Conservation (phyloP, 495 filamentous ascomycete genomes). For the Friedmanniomyces simplex region DNA sequence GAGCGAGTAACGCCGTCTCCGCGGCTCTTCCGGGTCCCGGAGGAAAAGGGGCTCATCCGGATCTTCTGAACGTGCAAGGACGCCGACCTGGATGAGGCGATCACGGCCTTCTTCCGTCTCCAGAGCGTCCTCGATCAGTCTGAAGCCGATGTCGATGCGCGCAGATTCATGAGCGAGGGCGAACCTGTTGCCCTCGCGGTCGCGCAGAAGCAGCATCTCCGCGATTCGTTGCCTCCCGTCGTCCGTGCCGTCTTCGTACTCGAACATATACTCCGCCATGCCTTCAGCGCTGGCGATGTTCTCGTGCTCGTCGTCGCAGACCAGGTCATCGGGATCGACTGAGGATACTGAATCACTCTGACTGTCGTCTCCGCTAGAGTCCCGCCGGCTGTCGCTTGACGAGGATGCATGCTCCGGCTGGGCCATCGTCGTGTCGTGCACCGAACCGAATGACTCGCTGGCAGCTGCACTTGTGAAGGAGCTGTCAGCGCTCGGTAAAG, state of each 20-base stretch:
- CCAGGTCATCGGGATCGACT: slow-evolving; percentile 14
- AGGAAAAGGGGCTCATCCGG: not conserved
- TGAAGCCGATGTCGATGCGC: slow-evolving; percentile 16
- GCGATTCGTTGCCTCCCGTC: slow-evolving; percentile 7
- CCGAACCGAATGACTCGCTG: slow-evolving; percentile 33
- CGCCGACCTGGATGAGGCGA: slow-evolving; percentile 4
- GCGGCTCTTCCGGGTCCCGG: not conserved
- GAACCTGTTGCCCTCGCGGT: slow-evolving; percentile 10
- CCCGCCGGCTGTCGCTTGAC: not conserved
- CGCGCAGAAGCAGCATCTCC: not conserved
- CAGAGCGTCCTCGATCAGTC: slow-evolving; percentile 22
- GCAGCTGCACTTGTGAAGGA: slow-evolving; percentile 65
- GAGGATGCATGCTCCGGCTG: slow-evolving; percentile 7
- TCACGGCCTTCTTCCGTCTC: slow-evolving; percentile 17
- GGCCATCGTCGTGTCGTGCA: not conserved
- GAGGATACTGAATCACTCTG: slow-evolving; percentile 11
- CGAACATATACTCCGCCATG: slow-evolving; percentile 15
- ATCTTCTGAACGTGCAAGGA: not conserved
- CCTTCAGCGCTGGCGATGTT: not conserved
- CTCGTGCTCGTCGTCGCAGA: slow-evolving; percentile 13
- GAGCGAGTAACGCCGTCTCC: not conserved
- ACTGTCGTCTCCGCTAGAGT: not conserved
- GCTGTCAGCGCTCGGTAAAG: slow-evolving; percentile 65
- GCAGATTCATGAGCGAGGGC: slow-evolving; percentile 9
- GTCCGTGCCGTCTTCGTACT: not conserved